These are phyloP conservation scores for Trichophyton schoenleinii DNA, from an alignment of 2,329 filamentous ascomycete species.

Conservation along the genomic window DNA sequence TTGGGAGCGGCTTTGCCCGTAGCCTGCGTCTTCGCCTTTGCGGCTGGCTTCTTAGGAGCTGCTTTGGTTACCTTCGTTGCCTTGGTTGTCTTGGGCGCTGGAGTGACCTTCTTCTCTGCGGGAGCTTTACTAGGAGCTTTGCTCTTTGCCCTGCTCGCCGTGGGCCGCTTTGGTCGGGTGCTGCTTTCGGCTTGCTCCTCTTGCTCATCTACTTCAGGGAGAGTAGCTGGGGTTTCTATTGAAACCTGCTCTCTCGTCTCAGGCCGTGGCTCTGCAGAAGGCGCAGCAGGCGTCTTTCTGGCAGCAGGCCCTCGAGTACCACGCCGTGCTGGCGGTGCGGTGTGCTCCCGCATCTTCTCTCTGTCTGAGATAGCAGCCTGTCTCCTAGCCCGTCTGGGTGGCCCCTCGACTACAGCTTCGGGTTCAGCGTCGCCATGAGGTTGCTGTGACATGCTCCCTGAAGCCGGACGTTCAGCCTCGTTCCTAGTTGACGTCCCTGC, in stretches of 20 bases:
- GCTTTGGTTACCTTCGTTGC: neutral
- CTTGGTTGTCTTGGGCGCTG: neutral
- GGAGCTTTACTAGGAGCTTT: neutral
- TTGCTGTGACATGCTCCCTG: neutral
- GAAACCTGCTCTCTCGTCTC: neutral
- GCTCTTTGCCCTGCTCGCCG: neutral
- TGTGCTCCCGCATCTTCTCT: neutral
- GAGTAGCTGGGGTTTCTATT: neutral
- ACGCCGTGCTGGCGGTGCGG: neutral
- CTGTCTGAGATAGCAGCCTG: conserved; percentile 2
- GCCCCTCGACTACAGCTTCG: neutral
- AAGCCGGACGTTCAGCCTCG: too few species aligned
- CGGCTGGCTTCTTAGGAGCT: neutral
- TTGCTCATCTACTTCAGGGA: neutral
- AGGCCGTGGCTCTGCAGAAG: neutral
- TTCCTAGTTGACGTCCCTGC: neutral
- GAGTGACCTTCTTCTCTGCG: neutral
- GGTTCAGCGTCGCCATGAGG: neutral
- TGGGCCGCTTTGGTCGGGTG: neutral
- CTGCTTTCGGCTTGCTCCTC: neutral
- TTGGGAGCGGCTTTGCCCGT: neutral
- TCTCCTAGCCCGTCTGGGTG: neutral
- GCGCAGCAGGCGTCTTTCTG: neutral
- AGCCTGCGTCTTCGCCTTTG: neutral
- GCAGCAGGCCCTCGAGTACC: neutral